Percentiles rank a stretch among this genome's conserved stretches.
Conservation (phyloP, 768 basidiomycete species). For the Pulveroboletus frians region DNA sequence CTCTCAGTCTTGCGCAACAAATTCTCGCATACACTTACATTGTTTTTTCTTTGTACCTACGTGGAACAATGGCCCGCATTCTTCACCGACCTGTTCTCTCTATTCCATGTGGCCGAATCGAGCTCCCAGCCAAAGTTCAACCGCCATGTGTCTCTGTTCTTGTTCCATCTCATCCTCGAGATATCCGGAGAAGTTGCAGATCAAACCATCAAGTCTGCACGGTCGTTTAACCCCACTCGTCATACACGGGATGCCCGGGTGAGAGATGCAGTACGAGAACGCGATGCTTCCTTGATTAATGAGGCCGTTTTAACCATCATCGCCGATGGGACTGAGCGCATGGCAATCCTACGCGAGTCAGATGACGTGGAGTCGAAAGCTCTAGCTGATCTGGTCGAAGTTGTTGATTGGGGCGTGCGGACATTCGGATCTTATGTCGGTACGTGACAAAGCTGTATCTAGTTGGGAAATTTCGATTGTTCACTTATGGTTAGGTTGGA, state of each 20-base stretch:
- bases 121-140: slow-evolving; percentile 61
- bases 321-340: slow-evolving; percentile 59
- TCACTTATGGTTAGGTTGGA: slow-evolving; percentile 65
- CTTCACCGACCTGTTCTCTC: slow-evolving; percentile 70
- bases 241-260: slow-evolving; percentile 80
- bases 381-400: slow-evolving; percentile 59
- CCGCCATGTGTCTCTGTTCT: slow-evolving; percentile 78
- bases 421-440: slow-evolving; percentile 93
- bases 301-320: slow-evolving; percentile 83
- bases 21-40: slow-evolving; percentile 84
- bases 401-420: slow-evolving; percentile 88
- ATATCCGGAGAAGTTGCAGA: slow-evolving; percentile 98
- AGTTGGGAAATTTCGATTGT: neutral
- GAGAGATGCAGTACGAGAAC: slow-evolving; percentile 83
- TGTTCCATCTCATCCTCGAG: slow-evolving; percentile 89
- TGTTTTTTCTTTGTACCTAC: slow-evolving; percentile 87
- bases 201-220: slow-evolving; percentile 84
- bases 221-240: slow-evolving; percentile 62
- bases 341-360: slow-evolving; percentile 48
- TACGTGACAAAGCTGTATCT: slow-evolving; percentile 39
- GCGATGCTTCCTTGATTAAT: slow-evolving; percentile 83
- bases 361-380: slow-evolving; percentile 42
- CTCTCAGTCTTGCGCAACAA: slow-evolving; percentile 85
- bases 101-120: slow-evolving; percentile 60
- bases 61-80: slow-evolving; percentile 82